A percentile compares a stretch with the other conserved stretches of the same genome.
Evolutionary conservation across 1,139 yeast species (phyloP).

Genomic region (Kodamaea arcana): DNA sequence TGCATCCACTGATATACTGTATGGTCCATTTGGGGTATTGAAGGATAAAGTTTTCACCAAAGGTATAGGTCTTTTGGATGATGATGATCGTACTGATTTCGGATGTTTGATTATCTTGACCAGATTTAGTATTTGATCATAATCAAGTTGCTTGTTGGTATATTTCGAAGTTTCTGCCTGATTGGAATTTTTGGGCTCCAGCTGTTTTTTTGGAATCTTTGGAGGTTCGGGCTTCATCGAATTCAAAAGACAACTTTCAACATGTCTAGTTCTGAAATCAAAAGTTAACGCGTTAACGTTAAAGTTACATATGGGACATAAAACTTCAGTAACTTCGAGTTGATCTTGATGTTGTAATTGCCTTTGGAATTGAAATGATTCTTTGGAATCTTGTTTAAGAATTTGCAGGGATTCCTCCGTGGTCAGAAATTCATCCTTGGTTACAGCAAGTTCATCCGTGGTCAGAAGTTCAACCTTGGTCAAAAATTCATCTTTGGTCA

Average conservation of each 20-base stretch:
- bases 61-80: conserved; percentile 45
- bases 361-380: too few relatives aligned
- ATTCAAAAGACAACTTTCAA: conserved; percentile 44
- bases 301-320: conserved; percentile 50
- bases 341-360: not conserved
- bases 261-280: conserved; percentile 51
- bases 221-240: not conserved
- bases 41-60: conserved; percentile 51
- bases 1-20: conserved; percentile 62
- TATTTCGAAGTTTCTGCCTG: not conserved
- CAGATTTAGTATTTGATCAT: not conserved
- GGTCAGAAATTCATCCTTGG: not conserved
- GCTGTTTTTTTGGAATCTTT: not conserved
- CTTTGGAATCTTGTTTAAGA: too few relatives aligned
- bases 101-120: conserved; percentile 20
- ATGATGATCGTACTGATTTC: conserved; percentile 12
- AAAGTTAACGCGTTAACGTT: conserved; percentile 32
- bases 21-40: conserved; percentile 6
- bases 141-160: not conserved
- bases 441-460: not conserved
- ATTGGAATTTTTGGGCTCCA: not conserved
- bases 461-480: not conserved
- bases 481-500: not conserved
- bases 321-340: not conserved
- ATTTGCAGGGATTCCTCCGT: not conserved